Percentiles rank a stretch among this genome's conserved stretches.
These are phyloP conservation scores for Solanum paucissectum DNA, from an alignment of 257 asterid species.

Conservation along the genomic window DNA sequence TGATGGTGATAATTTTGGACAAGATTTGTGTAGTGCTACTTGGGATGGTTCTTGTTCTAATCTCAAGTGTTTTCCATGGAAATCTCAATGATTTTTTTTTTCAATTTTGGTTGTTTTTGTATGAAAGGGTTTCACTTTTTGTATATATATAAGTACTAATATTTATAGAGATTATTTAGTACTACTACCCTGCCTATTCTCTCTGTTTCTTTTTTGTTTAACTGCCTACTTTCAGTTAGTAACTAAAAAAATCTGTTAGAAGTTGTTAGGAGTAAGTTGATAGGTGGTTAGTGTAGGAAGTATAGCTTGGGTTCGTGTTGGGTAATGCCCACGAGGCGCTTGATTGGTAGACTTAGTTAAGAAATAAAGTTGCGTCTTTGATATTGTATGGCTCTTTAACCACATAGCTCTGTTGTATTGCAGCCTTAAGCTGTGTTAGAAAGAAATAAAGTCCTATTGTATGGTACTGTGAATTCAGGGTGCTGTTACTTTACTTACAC, in stretches of 20 bases:
- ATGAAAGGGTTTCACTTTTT: neutral
- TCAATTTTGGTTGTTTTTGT: neutral
- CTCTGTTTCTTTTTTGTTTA: neutral
- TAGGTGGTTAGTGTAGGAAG: neutral
- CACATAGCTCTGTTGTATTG: neutral
- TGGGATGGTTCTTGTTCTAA: conserved; percentile 29
- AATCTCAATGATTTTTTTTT: neutral
- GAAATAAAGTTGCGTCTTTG: neutral
- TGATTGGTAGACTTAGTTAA: neutral
- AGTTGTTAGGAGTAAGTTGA: neutral
- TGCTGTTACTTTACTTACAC: neutral
- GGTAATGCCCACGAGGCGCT: neutral
- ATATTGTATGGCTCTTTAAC: neutral
- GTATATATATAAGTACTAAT: neutral
- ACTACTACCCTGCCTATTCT: neutral
- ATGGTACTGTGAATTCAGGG: neutral
- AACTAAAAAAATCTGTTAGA: neutral
- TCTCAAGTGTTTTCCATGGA: conserved; percentile 32
- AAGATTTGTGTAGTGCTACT: conserved; percentile 7
- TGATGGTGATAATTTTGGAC: neutral
- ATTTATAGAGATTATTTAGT: neutral
- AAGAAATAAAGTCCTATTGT: no score
- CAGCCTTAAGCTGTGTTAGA: neutral
- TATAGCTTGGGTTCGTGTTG: neutral
- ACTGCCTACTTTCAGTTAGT: neutral